Conservation (phyloP, 1,139 yeast genomes). For the Yamadazyma triangularis region DNA sequence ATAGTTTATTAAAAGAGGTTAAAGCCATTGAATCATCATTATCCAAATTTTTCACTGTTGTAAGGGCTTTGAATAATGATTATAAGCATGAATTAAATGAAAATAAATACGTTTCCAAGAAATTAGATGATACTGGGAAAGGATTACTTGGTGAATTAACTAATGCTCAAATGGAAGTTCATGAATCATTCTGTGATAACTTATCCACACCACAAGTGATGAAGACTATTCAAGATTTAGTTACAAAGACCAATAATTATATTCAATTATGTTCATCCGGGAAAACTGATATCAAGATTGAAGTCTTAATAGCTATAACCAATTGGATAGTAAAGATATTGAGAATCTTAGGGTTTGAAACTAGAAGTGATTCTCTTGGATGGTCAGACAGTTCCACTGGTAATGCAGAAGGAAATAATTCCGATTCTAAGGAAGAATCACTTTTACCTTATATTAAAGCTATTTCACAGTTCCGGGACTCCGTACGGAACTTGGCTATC, state of each 20-base stretch:
- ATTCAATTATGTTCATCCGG: constrained; percentile 48
- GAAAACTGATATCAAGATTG: constrained; percentile 50
- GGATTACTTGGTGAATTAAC: constrained; percentile 49
- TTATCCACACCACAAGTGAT: constrained; percentile 75
- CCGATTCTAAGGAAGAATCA: constrained; percentile 54
- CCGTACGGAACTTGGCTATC: constrained; percentile 71
- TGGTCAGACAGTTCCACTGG: constrained; percentile 61
- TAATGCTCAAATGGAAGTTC: constrained; percentile 57
- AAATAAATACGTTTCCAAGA: constrained; percentile 52
- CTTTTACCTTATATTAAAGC: constrained; percentile 78
- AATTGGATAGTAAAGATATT: constrained; percentile 69
- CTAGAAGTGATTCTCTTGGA: constrained; percentile 68
- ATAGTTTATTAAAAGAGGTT: constrained; percentile 70
- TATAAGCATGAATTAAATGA: constrained; percentile 46
- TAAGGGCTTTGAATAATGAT: constrained; percentile 70
- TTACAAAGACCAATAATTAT: constrained; percentile 69
- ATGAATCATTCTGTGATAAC: constrained; percentile 83
- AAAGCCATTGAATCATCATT: constrained; percentile 68
- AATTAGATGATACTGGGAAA: constrained; percentile 49
- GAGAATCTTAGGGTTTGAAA: constrained; percentile 68
- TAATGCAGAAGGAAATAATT: constrained; percentile 11
- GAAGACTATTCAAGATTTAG: constrained; percentile 60
- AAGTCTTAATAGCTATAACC: constrained; percentile 60
- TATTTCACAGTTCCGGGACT: constrained; percentile 75
- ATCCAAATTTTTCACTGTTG: constrained; percentile 77